Percentiles rank a stretch among this genome's conserved stretches.
phyloP scores from a whole-genome alignment of 2,329 filamentous ascomycete species.

The Aspergillus sergii region DNA sequence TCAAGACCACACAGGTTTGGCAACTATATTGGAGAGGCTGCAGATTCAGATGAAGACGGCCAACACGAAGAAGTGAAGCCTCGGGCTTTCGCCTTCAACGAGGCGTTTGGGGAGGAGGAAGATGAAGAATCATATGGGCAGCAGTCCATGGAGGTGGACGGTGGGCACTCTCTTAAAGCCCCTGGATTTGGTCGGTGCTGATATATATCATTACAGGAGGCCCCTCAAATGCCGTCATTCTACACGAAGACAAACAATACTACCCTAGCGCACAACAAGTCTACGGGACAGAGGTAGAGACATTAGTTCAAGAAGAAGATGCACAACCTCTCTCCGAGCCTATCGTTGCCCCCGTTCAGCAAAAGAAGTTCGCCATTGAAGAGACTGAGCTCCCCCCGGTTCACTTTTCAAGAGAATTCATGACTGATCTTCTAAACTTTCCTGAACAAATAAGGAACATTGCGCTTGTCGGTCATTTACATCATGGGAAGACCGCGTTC shows the following conservation, averaged over 20 bases:
- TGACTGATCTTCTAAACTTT: slow-evolving; percentile 95
- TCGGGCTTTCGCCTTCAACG: slow-evolving; percentile 77
- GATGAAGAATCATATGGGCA: slow-evolving; percentile 69
- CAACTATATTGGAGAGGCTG: slow-evolving; percentile 95
- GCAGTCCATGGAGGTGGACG: slow-evolving; percentile 92
- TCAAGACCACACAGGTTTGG: slow-evolving; percentile 68
- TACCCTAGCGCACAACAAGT: slow-evolving; percentile 97
- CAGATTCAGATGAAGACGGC: slow-evolving; percentile 84
- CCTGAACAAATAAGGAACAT: slow-evolving; percentile 93
- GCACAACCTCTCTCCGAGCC: slow-evolving; percentile 88
- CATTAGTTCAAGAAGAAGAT: slow-evolving; percentile 95
- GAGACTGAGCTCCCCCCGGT: slow-evolving; percentile 89
- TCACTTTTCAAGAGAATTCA: slow-evolving; percentile 84
- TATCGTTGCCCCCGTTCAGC: slow-evolving; percentile 88
- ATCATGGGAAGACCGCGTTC: slow-evolving; percentile 97
- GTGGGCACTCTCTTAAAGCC: slow-evolving; percentile 45
- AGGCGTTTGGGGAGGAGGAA: slow-evolving; percentile 65
- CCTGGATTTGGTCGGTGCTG: slow-evolving; percentile 21
- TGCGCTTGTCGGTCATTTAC: slow-evolving; percentile 86
- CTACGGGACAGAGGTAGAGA: slow-evolving; percentile 92
- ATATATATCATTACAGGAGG: slow-evolving; percentile 64
- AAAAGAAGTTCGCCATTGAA: slow-evolving; percentile 95
- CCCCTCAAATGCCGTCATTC: slow-evolving; percentile 92
- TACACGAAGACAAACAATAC: slow-evolving; percentile 99
- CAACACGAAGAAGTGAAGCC: slow-evolving; percentile 72